phyloP scores from a whole-genome alignment of 2,329 filamentous ascomycete genomes.

The Claviceps pazoutovae region DNA sequence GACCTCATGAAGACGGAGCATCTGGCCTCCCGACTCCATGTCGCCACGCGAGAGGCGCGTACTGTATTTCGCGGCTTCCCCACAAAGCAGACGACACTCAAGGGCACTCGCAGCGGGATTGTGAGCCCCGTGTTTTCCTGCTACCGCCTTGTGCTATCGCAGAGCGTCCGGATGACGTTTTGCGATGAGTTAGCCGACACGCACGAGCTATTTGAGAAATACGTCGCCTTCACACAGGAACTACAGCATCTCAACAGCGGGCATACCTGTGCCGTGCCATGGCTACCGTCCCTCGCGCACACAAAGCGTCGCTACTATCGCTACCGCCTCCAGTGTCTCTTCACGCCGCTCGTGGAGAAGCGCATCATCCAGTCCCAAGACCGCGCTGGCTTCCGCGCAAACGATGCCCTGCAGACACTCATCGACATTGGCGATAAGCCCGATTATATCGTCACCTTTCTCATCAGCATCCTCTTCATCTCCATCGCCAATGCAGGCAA shows the following conservation, averaged over 20 bases:
- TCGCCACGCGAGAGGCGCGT: neutral
- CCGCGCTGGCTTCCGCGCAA: too few species aligned
- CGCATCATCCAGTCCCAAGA: neutral
- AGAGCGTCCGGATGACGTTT: neutral
- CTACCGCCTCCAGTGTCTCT: neutral
- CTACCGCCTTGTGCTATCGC: neutral
- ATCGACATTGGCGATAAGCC: neutral
- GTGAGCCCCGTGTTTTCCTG: neutral
- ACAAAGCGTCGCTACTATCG: neutral
- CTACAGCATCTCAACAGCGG: neutral
- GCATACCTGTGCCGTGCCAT: neutral
- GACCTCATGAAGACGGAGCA: conserved; percentile 2
- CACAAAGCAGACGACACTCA: neutral
- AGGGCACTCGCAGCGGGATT: neutral
- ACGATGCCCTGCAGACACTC: neutral
- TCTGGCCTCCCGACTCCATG: neutral
- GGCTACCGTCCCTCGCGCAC: neutral
- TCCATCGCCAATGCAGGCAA: neutral
- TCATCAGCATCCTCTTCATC: neutral
- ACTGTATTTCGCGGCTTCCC: neutral
- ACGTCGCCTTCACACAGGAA: neutral
- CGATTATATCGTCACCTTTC: neutral
- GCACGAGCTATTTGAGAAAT: neutral
- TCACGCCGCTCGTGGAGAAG: neutral
- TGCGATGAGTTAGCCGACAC: conserved; percentile 1